Percentiles rank a stretch among this genome's conserved stretches.
Conservation (phyloP, 306 rosid genomes). For the Quercus ilex region DNA sequence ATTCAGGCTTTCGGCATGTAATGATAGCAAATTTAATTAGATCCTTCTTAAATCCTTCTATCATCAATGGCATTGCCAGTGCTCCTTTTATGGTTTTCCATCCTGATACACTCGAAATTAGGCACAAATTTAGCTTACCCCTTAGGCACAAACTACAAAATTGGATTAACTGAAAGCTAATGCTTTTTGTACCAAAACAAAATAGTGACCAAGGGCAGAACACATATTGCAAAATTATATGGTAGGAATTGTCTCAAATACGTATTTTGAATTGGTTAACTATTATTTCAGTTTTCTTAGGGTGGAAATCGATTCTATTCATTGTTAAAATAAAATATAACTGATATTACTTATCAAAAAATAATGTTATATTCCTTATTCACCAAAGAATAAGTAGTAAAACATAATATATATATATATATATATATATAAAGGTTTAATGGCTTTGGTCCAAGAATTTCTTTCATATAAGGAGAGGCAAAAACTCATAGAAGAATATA, state of each 20-base stretch:
- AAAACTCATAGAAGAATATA: too few relatives aligned
- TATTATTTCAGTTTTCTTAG: too few relatives aligned
- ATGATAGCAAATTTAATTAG: slow-evolving; percentile 74
- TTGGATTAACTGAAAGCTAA: background rate
- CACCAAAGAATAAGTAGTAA: too few relatives aligned
- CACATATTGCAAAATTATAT: background rate
- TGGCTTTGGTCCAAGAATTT: too few relatives aligned
- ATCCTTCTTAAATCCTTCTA: slow-evolving; percentile 74
- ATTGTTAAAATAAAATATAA: too few relatives aligned
- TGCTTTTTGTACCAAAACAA: background rate
- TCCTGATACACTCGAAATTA: slow-evolving; percentile 34
- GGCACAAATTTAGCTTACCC: background rate
- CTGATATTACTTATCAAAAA: too few relatives aligned
- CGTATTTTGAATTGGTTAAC: too few relatives aligned
- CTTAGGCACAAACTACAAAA: background rate
- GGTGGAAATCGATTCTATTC: too few relatives aligned
- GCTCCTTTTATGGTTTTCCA: slow-evolving; percentile 83
- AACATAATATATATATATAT: too few relatives aligned
- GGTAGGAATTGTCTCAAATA: background rate
- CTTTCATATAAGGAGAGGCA: too few relatives aligned
- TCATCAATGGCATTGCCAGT: slow-evolving; percentile 91
- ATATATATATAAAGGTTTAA: too few relatives aligned
- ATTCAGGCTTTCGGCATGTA: slow-evolving; percentile 67
- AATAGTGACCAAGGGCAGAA: background rate
- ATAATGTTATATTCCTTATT: too few relatives aligned